Conservation (phyloP, 2,329 filamentous ascomycete species). For the Xylariomycetidae sp. region DNA sequence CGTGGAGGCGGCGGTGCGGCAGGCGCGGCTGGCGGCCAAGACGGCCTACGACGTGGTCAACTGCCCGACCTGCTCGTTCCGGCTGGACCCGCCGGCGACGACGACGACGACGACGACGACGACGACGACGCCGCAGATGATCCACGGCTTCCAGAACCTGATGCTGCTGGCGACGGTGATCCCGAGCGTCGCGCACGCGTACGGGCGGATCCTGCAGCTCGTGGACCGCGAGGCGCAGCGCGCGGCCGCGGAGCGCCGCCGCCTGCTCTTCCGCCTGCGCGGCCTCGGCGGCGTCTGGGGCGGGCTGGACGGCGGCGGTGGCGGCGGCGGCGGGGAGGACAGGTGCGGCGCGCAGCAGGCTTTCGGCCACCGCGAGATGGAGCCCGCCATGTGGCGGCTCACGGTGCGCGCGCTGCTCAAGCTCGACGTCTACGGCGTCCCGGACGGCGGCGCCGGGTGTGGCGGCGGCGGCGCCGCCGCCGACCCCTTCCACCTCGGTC, state of each 20-base stretch:
- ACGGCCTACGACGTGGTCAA: slow-evolving; percentile 45
- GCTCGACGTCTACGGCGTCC: slow-evolving; percentile 51
- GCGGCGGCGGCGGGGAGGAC: neutral
- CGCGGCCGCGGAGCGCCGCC: slow-evolving; percentile 36
- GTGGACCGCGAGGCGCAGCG: slow-evolving; percentile 45
- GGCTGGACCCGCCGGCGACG: slow-evolving; percentile 22
- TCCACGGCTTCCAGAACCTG: slow-evolving; percentile 50
- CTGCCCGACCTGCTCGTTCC: slow-evolving; percentile 43
- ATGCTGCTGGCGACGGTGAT: slow-evolving; percentile 55
- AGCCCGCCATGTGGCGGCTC: slow-evolving; percentile 48
- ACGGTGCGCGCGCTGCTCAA: slow-evolving; percentile 48
- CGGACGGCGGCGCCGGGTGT: slow-evolving; percentile 2
- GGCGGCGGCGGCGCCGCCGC: slow-evolving; percentile 12
- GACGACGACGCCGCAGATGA: slow-evolving; percentile 27
- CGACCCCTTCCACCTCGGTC: slow-evolving; percentile 36
- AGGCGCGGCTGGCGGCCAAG: slow-evolving; percentile 41
- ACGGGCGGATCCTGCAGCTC: slow-evolving; percentile 47
- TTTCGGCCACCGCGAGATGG: slow-evolving; percentile 40
- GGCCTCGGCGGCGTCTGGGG: slow-evolving; percentile 46
- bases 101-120: slow-evolving; percentile 13
- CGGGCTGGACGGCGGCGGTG: neutral
- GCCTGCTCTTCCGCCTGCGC: slow-evolving; percentile 38
- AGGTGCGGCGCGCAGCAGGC: slow-evolving; percentile 24
- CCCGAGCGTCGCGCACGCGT: slow-evolving; percentile 52
- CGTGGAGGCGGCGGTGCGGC: slow-evolving; percentile 39